Base-by-base conservation (phyloP, 1,139 yeast species). In the Kluyveromyces sp. region DNA sequence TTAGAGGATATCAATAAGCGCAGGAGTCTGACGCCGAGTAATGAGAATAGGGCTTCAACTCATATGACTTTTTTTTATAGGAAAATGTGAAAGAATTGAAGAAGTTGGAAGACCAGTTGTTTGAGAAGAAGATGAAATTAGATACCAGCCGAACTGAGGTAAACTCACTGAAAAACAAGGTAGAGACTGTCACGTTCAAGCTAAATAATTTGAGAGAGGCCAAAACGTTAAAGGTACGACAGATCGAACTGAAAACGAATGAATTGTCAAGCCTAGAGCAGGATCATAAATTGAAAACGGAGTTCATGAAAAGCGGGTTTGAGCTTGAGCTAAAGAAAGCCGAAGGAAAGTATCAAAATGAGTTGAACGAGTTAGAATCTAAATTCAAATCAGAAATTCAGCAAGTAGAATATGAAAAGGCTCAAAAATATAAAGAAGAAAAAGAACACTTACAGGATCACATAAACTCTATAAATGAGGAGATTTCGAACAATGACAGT, bases 241-340 rank as follows among this genome's bases (percentile, higher is more conserved):
- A 60, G 41, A 40, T 61, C 4, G 67, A 64, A 45, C 65, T 67
- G 30, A 71, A 72, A 39, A 60, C 69, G 47, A 71, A 69, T 57
- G 74, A 72, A 45, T 53, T 73, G 7, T 71, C 70, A 15, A 71
- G 68, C 44, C 62, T 68, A 25, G 58, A 69, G 2, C 68, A 65
- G 2, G 71, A 70, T 37, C 26, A 57, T 61, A 48, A 49, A 48
- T 53, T 55, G 7, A 58, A 51, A 41, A 52, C 37, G 62, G 67
- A 34, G 32, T 57, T 53, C 34, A 52, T 74, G 40, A 60, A 64
- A n/a, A 59, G 65, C 35, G 70, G 70, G 35, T 68, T 61, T 50
- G 69, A 69, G 27, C 51, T 71, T 34, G 64, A 70, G 40, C 51
- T 64, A 33, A 61, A 69, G 42, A 66, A 70, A 48, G 52, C 73